Percentiles rank a stretch among this genome's conserved stretches.
phyloP scores from a whole-genome alignment of 495 filamentous ascomycete genomes.

The Penicillium argentinense region DNA sequence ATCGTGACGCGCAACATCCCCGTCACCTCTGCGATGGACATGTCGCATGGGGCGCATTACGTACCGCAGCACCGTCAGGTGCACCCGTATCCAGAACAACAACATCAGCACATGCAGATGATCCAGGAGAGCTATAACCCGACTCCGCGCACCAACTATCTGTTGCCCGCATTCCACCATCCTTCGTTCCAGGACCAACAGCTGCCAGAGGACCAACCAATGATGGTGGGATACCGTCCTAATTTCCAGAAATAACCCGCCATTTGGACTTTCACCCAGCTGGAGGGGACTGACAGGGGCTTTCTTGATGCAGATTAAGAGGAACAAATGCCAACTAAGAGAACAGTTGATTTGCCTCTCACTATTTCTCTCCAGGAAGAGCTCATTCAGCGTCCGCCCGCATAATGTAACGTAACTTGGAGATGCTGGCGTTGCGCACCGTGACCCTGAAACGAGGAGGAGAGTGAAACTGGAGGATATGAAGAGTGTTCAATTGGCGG shows the following conservation, averaged over 20 bases:
- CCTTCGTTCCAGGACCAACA: conserved; percentile 30
- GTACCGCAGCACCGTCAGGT: conserved; percentile 26
- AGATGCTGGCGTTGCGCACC: too few species aligned
- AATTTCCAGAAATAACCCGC: conserved; percentile 37
- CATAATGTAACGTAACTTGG: too few species aligned
- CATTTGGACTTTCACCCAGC: conserved; percentile 39
- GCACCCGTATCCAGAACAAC: conserved; percentile 27
- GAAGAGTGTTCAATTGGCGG: too few species aligned
- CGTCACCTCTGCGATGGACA: conserved; percentile 32
- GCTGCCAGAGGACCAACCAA: conserved; percentile 32
- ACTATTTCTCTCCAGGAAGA: too few species aligned
- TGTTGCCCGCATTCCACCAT: conserved; percentile 39
- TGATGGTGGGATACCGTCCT: conserved; percentile 41
- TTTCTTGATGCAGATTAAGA: conserved; percentile 47
- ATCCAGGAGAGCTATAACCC: conserved; percentile 43
- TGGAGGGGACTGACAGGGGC: conserved; percentile 48
- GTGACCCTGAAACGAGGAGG: too few species aligned
- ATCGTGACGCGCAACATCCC: conserved; percentile 33
- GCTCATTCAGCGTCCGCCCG: too few species aligned
- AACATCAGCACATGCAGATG: conserved; percentile 38
- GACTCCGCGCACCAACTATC: conserved; percentile 35
- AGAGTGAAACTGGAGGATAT: too few species aligned
- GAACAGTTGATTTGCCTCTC: too few species aligned
- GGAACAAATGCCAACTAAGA: too few species aligned
- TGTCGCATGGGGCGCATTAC: conserved; percentile 37